Conservation (phyloP, 2,329 filamentous ascomycete species). For the Alternaria conjuncta region DNA sequence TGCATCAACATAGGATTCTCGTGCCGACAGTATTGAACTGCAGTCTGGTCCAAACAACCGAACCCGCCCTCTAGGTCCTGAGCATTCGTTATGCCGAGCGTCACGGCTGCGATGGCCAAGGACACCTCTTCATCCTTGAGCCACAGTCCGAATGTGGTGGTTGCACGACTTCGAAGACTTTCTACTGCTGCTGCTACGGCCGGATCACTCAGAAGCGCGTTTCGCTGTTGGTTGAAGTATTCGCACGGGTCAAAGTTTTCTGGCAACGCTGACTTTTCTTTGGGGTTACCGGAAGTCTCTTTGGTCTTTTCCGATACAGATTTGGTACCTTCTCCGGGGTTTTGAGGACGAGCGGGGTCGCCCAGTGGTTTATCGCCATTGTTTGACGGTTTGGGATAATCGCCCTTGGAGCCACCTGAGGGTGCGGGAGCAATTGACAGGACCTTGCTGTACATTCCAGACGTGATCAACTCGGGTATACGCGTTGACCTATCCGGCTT, state of each 20-base stretch:
- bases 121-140: constrained; percentile 1
- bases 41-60: background rate
- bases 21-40: background rate
- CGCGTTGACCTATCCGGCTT: background rate
- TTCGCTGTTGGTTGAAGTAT: background rate
- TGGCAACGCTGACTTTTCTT: background rate
- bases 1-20: background rate
- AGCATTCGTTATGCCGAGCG: constrained; percentile 10
- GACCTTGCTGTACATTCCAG: background rate
- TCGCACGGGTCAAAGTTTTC: background rate
- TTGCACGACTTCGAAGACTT: background rate
- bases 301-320: background rate
- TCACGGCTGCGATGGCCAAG: constrained; percentile 14
- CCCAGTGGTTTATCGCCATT: background rate
- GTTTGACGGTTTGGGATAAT: background rate
- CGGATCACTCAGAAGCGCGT: background rate
- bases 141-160: background rate
- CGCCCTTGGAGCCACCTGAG: background rate
- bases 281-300: background rate
- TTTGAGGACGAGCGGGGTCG: background rate
- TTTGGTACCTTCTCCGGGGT: background rate
- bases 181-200: background rate
- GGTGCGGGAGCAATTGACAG: background rate
- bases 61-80: constrained; percentile 8
- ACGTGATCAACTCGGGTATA: background rate